These are phyloP conservation scores for Backusella luteola DNA, from an alignment of 192 early-diverging fungal genomes.

Conservation along the genomic window DNA sequence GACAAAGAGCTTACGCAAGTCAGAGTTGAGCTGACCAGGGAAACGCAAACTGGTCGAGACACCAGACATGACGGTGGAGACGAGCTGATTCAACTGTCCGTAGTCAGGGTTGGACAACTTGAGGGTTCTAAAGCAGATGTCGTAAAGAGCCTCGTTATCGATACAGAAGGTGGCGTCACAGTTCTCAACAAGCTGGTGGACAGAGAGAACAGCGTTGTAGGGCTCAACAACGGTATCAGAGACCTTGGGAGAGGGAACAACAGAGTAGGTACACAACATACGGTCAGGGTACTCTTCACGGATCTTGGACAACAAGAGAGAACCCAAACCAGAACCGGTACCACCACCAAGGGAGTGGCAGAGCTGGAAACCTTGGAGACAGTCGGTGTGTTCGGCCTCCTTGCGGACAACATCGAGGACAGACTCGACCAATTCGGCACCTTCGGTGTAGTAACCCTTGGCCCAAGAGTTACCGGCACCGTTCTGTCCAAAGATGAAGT, in stretches of 20 bases:
- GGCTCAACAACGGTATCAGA: slow-evolving; percentile 98
- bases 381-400: slow-evolving; percentile 95
- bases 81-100: slow-evolving; percentile 93
- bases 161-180: slow-evolving; percentile 99
- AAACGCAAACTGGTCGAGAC: slow-evolving; percentile 97
- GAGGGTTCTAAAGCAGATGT: slow-evolving; percentile 97
- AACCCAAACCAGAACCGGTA: slow-evolving; percentile 96
- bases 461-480: slow-evolving; percentile 99
- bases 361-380: slow-evolving; percentile 98
- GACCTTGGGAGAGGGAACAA: slow-evolving; percentile 94
- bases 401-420: slow-evolving; percentile 95
- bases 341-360: slow-evolving; percentile 98
- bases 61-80: slow-evolving; percentile 95
- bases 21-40: slow-evolving; percentile 95
- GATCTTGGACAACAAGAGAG: slow-evolving; percentile 94
- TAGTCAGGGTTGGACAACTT: slow-evolving; percentile 89
- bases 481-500: slow-evolving; percentile 92
- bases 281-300: slow-evolving; percentile 99
- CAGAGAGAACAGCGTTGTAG: slow-evolving; percentile 96
- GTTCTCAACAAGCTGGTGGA: slow-evolving; percentile 99
- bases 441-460: slow-evolving; percentile 99
- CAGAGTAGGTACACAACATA: slow-evolving; percentile 99
- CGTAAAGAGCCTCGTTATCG: slow-evolving; percentile 98
- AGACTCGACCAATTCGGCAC: slow-evolving; percentile 95
- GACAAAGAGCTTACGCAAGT: slow-evolving; percentile 58